These are phyloP conservation scores for Wickerhamiella kazuoi DNA, from an alignment of 805 yeast species.

Conservation along the genomic window DNA sequence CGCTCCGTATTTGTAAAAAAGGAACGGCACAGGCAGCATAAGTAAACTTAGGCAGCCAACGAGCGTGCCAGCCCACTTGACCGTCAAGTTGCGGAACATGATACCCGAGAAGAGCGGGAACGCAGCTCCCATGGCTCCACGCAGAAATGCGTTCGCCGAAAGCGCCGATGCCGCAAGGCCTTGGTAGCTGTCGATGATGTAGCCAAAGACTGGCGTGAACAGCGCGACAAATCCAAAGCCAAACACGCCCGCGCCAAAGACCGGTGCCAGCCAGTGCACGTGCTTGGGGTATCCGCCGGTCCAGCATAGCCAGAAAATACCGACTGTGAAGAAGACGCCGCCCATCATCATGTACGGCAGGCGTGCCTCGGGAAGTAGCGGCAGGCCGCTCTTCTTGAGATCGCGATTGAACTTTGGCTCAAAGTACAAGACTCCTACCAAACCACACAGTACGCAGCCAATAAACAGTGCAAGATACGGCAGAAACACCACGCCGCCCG, in stretches of 20 bases:
- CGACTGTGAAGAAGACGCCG: constrained; percentile 52
- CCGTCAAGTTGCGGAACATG: constrained; percentile 53
- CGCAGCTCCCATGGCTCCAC: constrained; percentile 51
- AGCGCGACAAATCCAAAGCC: constrained; percentile 55
- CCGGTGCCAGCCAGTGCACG: constrained; percentile 74
- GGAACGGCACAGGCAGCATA: constrained; percentile 50
- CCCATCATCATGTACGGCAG: constrained; percentile 62
- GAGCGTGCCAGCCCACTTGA: constrained; percentile 64
- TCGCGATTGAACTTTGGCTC: constrained; percentile 37
- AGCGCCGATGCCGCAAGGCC: constrained; percentile 62
- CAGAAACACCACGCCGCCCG: constrained; percentile 45
- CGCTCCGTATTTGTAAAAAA: constrained; percentile 44
- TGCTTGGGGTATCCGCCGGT: constrained; percentile 53
- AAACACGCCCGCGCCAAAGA: constrained; percentile 42
- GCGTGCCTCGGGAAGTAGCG: constrained; percentile 63
- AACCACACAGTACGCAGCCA: constrained; percentile 31
- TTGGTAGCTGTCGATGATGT: constrained; percentile 54
- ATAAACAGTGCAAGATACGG: constrained; percentile 65
- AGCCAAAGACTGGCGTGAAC: constrained; percentile 52
- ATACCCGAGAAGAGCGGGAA: constrained; percentile 56
- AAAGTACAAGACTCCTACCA: constrained; percentile 30
- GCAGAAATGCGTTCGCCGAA: constrained; percentile 54
- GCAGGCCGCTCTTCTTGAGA: constrained; percentile 36
- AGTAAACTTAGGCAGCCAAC: constrained; percentile 42
- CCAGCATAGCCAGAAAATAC: constrained; percentile 80